These are phyloP conservation scores for Herpetospermum pedunculosum DNA, from an alignment of 306 rosid genomes.

Conservation along the genomic window DNA sequence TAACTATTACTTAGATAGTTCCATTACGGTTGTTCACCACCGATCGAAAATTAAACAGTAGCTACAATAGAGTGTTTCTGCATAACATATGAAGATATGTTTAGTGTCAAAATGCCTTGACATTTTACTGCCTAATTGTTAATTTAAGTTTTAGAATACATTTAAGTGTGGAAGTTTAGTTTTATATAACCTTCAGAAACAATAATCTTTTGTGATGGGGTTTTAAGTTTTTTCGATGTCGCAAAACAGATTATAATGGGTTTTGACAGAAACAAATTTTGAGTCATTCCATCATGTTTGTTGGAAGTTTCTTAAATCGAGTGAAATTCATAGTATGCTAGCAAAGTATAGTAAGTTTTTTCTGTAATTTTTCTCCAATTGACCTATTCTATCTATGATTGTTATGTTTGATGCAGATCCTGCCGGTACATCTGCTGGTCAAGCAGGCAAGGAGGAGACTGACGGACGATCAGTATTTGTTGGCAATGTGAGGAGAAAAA, in stretches of 20 bases:
- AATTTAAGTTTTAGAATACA: neutral
- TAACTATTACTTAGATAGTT: neutral
- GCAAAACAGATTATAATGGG: neutral
- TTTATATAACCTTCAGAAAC: neutral
- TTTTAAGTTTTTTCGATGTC: neutral
- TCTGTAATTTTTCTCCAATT: neutral
- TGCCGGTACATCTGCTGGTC: slow-evolving; percentile 53
- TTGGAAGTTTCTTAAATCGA: neutral
- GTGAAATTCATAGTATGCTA: neutral
- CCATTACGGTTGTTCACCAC: neutral
- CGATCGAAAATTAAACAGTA: no score
- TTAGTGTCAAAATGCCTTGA: neutral
- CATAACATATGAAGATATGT: neutral
- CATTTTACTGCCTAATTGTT: neutral
- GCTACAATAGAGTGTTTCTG: neutral
- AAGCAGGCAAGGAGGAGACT: slow-evolving; percentile 72
- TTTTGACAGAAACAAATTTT: neutral
- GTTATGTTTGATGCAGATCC: slow-evolving; percentile 37
- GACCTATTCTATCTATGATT: neutral
- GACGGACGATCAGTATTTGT: slow-evolving; percentile 82
- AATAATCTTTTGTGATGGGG: neutral
- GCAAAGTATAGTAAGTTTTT: no score
- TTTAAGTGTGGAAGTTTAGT: neutral
- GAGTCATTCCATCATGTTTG: neutral
- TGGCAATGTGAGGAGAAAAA: slow-evolving; percentile 68